phyloP scores from a whole-genome alignment of 2,329 filamentous ascomycete genomes.

The Shiraia sp. region DNA sequence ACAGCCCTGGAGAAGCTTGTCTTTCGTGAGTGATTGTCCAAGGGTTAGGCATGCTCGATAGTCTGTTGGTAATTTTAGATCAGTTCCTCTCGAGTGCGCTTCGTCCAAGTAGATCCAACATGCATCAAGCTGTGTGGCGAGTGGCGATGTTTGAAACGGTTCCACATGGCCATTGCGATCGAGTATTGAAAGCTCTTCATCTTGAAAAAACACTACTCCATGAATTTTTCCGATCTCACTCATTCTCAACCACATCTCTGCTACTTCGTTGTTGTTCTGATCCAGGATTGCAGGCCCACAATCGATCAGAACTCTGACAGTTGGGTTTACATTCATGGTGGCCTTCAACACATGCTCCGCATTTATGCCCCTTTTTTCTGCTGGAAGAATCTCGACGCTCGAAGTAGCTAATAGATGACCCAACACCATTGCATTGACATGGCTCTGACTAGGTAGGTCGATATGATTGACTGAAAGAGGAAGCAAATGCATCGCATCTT shows the following conservation, averaged over 20 bases:
- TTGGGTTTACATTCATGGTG: conserved; percentile 46
- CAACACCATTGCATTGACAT: conserved; percentile 71
- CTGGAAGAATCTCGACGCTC: conserved; percentile 35
- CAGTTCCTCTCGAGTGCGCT: conserved; percentile 70
- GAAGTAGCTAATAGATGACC: conserved; percentile 58
- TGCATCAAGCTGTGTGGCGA: conserved; percentile 56
- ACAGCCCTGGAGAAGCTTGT: conserved; percentile 70
- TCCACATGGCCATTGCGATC: conserved; percentile 54
- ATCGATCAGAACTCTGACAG: conserved; percentile 66
- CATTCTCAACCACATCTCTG: conserved; percentile 54
- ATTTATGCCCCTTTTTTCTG: conserved; percentile 17
- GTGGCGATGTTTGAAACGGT: conserved; percentile 62
- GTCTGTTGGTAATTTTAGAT: conserved; percentile 62
- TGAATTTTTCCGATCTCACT: conserved; percentile 41
- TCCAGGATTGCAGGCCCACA: conserved; percentile 73
- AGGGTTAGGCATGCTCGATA: conserved; percentile 71
- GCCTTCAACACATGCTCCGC: conserved; percentile 52
- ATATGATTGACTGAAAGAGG: conserved; percentile 61
- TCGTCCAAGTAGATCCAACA: conserved; percentile 74
- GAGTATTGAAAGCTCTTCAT: conserved; percentile 60
- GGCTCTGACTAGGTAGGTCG: conserved; percentile 58
- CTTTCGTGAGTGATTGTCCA: conserved; percentile 68
- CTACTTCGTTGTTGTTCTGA: conserved; percentile 51
- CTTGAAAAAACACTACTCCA: conserved; percentile 60
- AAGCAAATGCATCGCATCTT: conserved; percentile 63